Base-by-base conservation (phyloP, 208 protist species). In the Acanthamoeba triangularis region DNA sequence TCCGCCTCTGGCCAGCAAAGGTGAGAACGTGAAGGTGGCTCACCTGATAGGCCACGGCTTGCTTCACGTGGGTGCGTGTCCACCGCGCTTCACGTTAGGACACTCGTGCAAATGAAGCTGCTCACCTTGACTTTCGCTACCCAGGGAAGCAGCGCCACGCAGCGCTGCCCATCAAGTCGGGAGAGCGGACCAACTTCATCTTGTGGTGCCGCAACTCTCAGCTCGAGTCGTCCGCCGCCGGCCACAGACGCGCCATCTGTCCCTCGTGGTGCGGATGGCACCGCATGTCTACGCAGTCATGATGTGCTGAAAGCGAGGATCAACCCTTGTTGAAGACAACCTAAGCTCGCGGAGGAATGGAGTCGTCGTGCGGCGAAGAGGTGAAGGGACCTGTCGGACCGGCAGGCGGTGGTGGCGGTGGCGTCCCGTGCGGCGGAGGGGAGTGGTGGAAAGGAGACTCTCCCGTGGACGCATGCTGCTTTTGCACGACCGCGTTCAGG, bases 111-210 rank as follows among this genome's bases (percentile, higher is more conserved):
- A 35, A 49, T 3, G 16, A 23, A 87, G 4, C 78, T 23, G 16
- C 28, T 56, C 56, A 59, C 54, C 14, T 59, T 25, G 54, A 59
- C 14, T 25, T 0, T 44, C 41, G 18, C 25, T 49, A 30, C 41
- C 20, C n/a, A 63, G 80, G 80, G 20, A 90, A 90, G 54, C 80
- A 90, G 41, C 25, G 80, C 63, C 80, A 90, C 18, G 49, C 54
- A 14, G 80, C 80, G 20, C 6, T 33, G 54, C 49, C 80, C 28
- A 90, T 90, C 44, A 2, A 20, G 23, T 35, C 49, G 2, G 80
- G 80, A 11, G 80, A 90, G 47, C 25, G 80, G 35, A 90, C 80
- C 20, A 90, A 90, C 49, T 28, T 90, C 44, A 90, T 90, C 54
- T 28, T 90, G 28, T 90, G 80, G 80, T 90, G 80, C 13, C 23